phyloP scores from a whole-genome alignment of 495 filamentous ascomycete species.

The Neurospora sp. region DNA sequence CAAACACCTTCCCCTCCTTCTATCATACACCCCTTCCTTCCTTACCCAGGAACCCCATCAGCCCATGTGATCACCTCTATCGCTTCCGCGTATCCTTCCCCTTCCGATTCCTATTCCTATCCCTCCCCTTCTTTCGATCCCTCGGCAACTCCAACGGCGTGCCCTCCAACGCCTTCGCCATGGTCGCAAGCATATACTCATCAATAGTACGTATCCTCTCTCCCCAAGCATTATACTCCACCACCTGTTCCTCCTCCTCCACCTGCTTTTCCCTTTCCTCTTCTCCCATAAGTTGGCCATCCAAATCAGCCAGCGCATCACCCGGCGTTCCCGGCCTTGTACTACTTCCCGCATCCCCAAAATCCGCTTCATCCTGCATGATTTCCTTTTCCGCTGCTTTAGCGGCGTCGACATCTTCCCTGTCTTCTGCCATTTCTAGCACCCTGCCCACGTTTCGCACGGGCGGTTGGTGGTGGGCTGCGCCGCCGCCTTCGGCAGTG shows the following conservation, averaged over 20 bases:
- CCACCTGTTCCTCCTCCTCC: constrained; percentile 28
- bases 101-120: constrained; percentile 27
- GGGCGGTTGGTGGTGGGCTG: no score
- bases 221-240: constrained; percentile 47
- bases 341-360: constrained; percentile 31
- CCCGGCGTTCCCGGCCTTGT: constrained; percentile 34
- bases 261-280: constrained; percentile 1
- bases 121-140: constrained; percentile 75
- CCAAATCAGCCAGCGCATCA: constrained; percentile 18
- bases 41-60: no score
- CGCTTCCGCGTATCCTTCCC: constrained; percentile 12
- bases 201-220: constrained; percentile 55
- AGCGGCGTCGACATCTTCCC: constrained; percentile 82
- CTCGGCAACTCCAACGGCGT: constrained; percentile 69
- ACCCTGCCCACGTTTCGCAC: constrained; percentile 43
- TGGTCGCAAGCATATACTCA: constrained; percentile 72
- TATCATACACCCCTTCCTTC: background rate
- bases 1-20: background rate
- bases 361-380: constrained; percentile 82
- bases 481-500: constrained; percentile 26
- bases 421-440: constrained; percentile 83
- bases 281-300: constrained; percentile 1
- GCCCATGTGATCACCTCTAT: background rate
- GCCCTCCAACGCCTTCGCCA: constrained; percentile 68
- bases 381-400: constrained; percentile 82